phyloP scores from a whole-genome alignment of 2,329 filamentous ascomycete genomes.

The Botrytis sinoallii region DNA sequence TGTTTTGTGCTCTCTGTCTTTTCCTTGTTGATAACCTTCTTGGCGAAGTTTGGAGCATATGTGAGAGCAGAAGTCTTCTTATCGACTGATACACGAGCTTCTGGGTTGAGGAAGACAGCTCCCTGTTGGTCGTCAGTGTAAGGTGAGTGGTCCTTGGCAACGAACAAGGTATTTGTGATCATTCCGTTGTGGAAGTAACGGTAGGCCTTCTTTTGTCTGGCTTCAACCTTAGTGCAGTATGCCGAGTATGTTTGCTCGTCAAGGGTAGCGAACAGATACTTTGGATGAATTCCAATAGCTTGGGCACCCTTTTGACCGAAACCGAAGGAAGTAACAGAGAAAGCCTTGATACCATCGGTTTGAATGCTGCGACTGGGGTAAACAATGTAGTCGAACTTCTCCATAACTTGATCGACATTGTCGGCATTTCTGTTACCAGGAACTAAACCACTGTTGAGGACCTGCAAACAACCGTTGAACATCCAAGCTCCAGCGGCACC shows the following conservation, averaged over 20 bases:
- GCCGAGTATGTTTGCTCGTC: conserved; percentile 77
- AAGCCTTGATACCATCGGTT: conserved; percentile 97
- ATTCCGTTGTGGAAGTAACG: conserved; percentile 97
- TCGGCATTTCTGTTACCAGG: conserved; percentile 98
- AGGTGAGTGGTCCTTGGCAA: conserved; percentile 87
- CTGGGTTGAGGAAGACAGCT: conserved; percentile 89
- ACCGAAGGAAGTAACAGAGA: conserved; percentile 97
- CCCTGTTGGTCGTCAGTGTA: conserved; percentile 86
- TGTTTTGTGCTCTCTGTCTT: conserved; percentile 56
- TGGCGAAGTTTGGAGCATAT: conserved; percentile 64
- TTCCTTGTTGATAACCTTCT: conserved; percentile 59
- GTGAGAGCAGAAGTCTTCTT: conserved; percentile 80
- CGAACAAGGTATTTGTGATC: conserved; percentile 97
- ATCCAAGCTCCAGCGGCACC: conserved; percentile 99
- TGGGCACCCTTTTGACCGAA: conserved; percentile 99
- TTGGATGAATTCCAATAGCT: conserved; percentile 93
- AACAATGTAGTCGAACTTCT: conserved; percentile 96
- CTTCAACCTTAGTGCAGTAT: conserved; percentile 85
- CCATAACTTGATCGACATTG: conserved; percentile 94
- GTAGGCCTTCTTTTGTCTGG: conserved; percentile 97
- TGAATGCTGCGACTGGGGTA: conserved; percentile 95
- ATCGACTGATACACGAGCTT: conserved; percentile 78
- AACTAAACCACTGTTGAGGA: conserved; percentile 89
- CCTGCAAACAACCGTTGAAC: conserved; percentile 97
- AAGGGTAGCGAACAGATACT: conserved; percentile 92